Conservation (phyloP, 495 filamentous ascomycete genomes). For the Tetracladium marchalianum region DNA sequence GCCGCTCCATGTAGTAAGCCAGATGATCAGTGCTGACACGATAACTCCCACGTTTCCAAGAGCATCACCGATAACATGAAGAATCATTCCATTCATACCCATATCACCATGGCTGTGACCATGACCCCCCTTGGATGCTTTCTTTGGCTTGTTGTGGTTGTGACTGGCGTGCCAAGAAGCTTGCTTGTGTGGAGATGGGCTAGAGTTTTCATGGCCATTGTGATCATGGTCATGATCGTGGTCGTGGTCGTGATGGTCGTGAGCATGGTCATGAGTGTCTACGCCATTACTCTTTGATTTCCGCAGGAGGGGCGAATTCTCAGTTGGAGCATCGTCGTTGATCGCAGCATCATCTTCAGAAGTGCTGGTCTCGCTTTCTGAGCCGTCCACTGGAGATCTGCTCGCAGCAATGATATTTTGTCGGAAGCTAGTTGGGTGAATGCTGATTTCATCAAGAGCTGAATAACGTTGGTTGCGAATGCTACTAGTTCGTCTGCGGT, state of each 20-base stretch:
- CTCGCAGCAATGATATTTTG: constrained; percentile 83
- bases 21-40: constrained; percentile 82
- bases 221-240: background rate
- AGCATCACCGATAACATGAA: constrained; percentile 93
- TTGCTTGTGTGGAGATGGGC: constrained; percentile 3
- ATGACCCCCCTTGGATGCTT: constrained; percentile 44
- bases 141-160: constrained; percentile 72
- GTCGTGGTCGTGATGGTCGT: constrained; percentile 7
- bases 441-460: constrained; percentile 63
- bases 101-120: constrained; percentile 77
- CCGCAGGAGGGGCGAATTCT: constrained; percentile 32
- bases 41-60: constrained; percentile 97
- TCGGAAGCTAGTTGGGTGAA: constrained; percentile 82
- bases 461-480: constrained; percentile 38
- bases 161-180: constrained; percentile 49
- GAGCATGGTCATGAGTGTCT: constrained; percentile 11
- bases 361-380: constrained; percentile 38
- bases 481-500: constrained; percentile 43
- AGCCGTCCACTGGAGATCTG: constrained; percentile 38
- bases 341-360: constrained; percentile 37
- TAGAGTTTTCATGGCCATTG: background rate
- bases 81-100: constrained; percentile 95
- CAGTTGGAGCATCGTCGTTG: constrained; percentile 24
- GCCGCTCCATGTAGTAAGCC: constrained; percentile 58
- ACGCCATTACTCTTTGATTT: constrained; percentile 14